Conservation (phyloP, 1,284 basidiomycete species). For the Ceratobasidium sp. region DNA sequence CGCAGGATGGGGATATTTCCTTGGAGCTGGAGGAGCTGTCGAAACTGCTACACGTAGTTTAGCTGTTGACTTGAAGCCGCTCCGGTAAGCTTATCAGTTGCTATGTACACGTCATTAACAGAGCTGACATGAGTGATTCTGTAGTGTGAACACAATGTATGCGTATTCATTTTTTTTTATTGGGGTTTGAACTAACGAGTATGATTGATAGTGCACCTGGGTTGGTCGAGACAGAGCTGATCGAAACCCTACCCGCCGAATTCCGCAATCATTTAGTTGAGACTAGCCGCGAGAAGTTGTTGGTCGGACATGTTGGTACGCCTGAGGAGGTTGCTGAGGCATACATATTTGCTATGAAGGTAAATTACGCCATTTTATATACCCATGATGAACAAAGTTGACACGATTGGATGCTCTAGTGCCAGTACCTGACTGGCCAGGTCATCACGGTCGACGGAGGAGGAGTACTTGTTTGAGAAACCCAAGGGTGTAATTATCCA, state of each 20-base stretch:
- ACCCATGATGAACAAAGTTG: not conserved
- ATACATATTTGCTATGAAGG: conserved; percentile 36
- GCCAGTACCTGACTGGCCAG: too few species aligned
- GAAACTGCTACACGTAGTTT: conserved; percentile 26
- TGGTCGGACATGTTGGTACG: conserved; percentile 1
- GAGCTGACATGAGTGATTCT: not conserved
- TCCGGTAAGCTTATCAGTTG: not conserved
- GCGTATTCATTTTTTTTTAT: not conserved
- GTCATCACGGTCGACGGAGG: too few species aligned
- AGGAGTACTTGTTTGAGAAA: too few species aligned
- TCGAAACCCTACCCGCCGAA: not conserved
- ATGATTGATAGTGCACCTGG: conserved; percentile 2
- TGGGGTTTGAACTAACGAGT: not conserved
- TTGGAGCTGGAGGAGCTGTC: not conserved
- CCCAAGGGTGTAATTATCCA: too few species aligned
- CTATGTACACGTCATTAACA: not conserved
- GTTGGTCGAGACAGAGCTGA: not conserved
- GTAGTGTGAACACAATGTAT: conserved; percentile 6
- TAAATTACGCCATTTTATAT: not conserved
- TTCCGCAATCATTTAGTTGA: not conserved
- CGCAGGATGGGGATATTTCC: not conserved
- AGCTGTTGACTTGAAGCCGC: conserved; percentile 19
- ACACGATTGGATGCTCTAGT: too few species aligned
- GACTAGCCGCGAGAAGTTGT: not conserved
- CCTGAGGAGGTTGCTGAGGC: conserved; percentile 23